Evolutionary conservation across 345 rosid species (phyloP).

Genomic region (Luvunga scandens): DNA sequence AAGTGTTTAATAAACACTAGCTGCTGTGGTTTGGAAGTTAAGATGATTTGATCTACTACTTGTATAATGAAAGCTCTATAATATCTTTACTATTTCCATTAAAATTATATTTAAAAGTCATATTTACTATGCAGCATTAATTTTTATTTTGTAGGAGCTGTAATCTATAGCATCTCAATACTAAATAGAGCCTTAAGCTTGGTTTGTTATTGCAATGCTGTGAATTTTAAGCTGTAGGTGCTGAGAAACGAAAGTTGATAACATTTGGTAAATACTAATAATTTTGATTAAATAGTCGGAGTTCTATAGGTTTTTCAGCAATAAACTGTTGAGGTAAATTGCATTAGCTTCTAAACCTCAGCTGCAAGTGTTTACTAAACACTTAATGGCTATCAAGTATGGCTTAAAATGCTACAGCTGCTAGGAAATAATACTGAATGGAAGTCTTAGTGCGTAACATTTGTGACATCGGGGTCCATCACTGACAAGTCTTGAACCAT

Average conservation of each 20-base stretch:
- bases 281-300: background rate
- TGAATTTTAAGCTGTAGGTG: background rate
- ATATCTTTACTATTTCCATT: too few species aligned
- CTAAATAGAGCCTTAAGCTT: background rate
- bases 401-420: background rate
- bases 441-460: background rate
- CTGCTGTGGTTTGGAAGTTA: too few species aligned
- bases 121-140: too few species aligned
- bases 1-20: too few species aligned
- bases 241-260: background rate
- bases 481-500: background rate
- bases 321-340: background rate
- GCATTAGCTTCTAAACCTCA: background rate
- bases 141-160: too few species aligned
- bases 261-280: too few species aligned
- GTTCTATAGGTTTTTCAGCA: background rate
- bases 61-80: too few species aligned
- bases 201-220: background rate
- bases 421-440: background rate
- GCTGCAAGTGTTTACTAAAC: background rate
- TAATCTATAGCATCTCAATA: too few species aligned
- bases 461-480: background rate
- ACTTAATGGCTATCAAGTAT: too few species aligned
- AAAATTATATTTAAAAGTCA: too few species aligned
- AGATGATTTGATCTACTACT: too few species aligned